A percentile compares a stretch with the other conserved stretches of the same genome.
These are phyloP conservation scores for Quercus phellos DNA, from an alignment of 331 rosid species.

Conservation along the genomic window DNA sequence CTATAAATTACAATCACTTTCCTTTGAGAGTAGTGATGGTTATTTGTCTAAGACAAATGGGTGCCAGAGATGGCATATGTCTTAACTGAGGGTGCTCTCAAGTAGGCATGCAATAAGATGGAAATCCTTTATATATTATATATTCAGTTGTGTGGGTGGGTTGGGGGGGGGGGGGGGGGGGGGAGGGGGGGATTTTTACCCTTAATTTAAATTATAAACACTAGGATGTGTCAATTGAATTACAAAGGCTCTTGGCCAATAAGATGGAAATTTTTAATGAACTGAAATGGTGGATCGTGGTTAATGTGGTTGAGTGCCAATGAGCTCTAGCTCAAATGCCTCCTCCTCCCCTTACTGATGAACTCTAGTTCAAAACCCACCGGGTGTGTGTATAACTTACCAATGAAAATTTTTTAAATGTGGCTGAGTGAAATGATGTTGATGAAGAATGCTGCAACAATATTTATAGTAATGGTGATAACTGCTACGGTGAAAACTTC, in stretches of 20 bases:
- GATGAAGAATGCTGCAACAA: not conserved
- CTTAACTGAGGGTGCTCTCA: not conserved
- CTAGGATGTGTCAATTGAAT: too few species aligned
- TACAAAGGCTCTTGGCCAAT: not conserved
- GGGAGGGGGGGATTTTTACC: too few species aligned
- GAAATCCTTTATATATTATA: not conserved
- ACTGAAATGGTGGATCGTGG: not conserved
- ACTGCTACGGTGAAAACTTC: not conserved
- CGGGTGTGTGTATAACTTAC: too few species aligned
- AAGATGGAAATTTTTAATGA: not conserved
- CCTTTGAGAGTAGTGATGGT: not conserved
- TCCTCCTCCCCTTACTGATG: too few species aligned
- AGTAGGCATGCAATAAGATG: not conserved
- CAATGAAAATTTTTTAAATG: not conserved
- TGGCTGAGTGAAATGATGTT: not conserved
- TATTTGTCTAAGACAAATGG: not conserved
- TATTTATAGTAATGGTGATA: not conserved
- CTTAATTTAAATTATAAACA: too few species aligned
- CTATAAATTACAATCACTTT: not conserved
- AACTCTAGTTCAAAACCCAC: too few species aligned
- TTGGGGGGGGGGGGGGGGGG: too few species aligned
- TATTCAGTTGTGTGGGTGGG: too few species aligned
- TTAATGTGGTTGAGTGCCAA: not conserved
- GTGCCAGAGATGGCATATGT: not conserved
- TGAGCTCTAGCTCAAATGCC: too few species aligned